Percentiles rank a stretch among this genome's conserved stretches.
phyloP scores from a whole-genome alignment of 2,329 filamentous ascomycete species.

The Kalmusia sp. region DNA sequence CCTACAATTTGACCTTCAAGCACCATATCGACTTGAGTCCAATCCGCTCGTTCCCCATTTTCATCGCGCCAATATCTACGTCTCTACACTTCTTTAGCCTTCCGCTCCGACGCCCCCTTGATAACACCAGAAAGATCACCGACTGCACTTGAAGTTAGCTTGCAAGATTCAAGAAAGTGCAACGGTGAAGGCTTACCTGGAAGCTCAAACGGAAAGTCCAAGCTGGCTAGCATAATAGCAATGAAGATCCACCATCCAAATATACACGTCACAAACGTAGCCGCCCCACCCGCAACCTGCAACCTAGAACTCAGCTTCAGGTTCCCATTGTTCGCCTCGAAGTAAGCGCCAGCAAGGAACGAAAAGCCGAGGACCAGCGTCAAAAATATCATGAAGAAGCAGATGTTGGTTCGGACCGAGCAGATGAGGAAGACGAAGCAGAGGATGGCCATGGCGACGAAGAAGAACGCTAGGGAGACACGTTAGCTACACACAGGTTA shows the following conservation, averaged over 20 bases:
- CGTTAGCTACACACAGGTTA: constrained; percentile 9
- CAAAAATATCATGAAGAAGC: constrained; percentile 74
- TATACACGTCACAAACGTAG: constrained; percentile 56
- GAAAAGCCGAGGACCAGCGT: constrained; percentile 66
- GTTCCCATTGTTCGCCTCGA: constrained; percentile 58
- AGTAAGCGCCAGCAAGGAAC: constrained; percentile 67
- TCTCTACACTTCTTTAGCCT: constrained; percentile 24
- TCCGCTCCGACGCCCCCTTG: constrained; percentile 51
- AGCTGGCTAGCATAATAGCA: constrained; percentile 60
- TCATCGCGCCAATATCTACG: too few species aligned
- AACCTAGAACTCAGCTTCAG: constrained; percentile 34
- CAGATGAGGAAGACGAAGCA: constrained; percentile 73
- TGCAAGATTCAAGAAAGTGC: background rate
- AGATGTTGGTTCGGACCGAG: constrained; percentile 73
- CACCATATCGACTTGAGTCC: too few species aligned
- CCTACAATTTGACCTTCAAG: too few species aligned
- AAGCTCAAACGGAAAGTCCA: constrained; percentile 61
- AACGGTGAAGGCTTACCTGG: constrained; percentile 43
- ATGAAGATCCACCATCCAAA: constrained; percentile 62
- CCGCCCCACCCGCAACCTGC: constrained; percentile 55
- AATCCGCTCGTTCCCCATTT: too few species aligned
- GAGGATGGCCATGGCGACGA: constrained; percentile 71
- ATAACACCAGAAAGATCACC: constrained; percentile 54
- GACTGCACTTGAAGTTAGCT: constrained; percentile 37
- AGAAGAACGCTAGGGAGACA: constrained; percentile 59